Evolutionary conservation across 208 protist genomes (phyloP), one percentile per base, ranked within the genome.

Genomic region (Naegleria fowleri): DNA sequence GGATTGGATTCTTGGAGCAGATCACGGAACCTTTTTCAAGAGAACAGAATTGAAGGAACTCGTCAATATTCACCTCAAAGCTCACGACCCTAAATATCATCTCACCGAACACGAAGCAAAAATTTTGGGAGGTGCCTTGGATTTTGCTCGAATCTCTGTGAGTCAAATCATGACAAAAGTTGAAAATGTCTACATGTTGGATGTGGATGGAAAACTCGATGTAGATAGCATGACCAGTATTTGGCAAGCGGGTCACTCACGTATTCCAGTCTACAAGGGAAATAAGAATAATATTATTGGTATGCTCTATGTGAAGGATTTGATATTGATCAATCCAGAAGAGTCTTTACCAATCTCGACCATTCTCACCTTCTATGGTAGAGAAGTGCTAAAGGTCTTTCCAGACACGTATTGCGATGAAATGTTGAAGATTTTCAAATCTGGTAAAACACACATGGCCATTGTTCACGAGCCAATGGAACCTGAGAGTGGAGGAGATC

Each of bases 391-490:
- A 87, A 93, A 96, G 43, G 96, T 98, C 41, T 95, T 96, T 40
- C 95, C 90, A 75, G 93, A 98, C 76, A 98, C 96, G 83, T 96
- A 96, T 79, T 94, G 99, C 16, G 97, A 98, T 79, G 95, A 97
- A 86, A 97, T 99, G 96, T 95, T 99, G 43, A 97, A 97, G 86
- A 96, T 97, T 84, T 98, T 99, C 92, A 97, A 98, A 93, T 96
- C 94, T 36, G 97, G 97, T 51, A 95, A 94, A 92, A 95, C 95
- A 19, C 97, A 99, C 94, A 96, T 99, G 33, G 97, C 96, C 22
- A 92, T 99, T 41, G 97, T 98, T 83, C 94, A 97, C 88, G 95
- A 98, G 92, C 94, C 95, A 40, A 93, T 94, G 55, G 25, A 92
- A 52, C 15, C 36, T 58, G 55, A 92, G 91, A 29, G 76, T 90